Evolutionary conservation across 1,139 yeast genomes (phyloP).

Genomic region (Pneumocystis oryctolagi): DNA sequence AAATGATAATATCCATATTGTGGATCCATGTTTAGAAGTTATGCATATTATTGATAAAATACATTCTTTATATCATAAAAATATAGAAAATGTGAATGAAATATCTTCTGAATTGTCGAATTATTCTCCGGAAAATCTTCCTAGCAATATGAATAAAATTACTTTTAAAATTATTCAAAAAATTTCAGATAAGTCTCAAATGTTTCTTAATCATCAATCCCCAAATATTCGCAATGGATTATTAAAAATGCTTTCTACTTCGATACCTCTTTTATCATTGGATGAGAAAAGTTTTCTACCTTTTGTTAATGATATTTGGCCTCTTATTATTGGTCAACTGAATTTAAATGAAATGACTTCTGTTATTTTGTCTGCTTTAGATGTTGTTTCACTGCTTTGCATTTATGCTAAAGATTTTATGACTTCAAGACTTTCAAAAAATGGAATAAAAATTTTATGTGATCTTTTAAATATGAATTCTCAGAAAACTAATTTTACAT

Average conservation of each 20-base stretch:
- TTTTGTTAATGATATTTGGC: conserved; percentile 57
- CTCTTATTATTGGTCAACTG: conserved; percentile 26
- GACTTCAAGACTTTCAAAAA: conserved; percentile 12
- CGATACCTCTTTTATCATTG: conserved; percentile 51
- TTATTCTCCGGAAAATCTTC: not conserved
- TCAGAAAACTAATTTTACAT: not conserved
- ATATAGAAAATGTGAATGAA: conserved; percentile 22
- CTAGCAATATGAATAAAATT: conserved; percentile 36
- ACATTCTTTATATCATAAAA: conserved; percentile 20
- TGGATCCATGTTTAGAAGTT: conserved; percentile 11
- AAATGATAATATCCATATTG: not conserved
- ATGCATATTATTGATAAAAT: conserved; percentile 28
- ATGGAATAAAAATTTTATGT: not conserved
- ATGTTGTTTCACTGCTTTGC: conserved; percentile 29
- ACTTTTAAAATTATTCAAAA: conserved; percentile 45
- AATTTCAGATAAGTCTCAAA: conserved; percentile 54
- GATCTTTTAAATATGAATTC: not conserved
- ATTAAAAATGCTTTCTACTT: conserved; percentile 34
- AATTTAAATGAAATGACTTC: conserved; percentile 19
- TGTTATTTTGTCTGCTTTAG: conserved; percentile 29
- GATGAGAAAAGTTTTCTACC: conserved; percentile 49
- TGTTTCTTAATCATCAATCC: conserved; percentile 57
- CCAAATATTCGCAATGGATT: conserved; percentile 41
- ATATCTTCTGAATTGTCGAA: not conserved
- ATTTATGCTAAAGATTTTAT: conserved; percentile 38